Conservation (phyloP, 768 basidiomycete species). For the Mycena capillaripes region DNA sequence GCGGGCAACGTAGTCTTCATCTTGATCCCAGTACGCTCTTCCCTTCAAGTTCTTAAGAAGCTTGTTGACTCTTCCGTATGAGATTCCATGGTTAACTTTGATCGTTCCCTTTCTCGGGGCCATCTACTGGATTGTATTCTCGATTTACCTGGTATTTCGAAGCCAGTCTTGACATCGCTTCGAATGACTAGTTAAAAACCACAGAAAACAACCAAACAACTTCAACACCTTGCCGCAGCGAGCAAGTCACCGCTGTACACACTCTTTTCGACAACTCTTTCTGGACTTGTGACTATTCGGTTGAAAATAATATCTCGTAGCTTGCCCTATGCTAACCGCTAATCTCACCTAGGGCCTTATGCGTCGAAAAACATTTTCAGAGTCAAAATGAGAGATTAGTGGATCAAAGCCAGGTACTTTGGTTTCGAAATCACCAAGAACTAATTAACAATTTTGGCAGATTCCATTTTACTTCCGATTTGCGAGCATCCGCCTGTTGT, state of each 20-base stretch:
- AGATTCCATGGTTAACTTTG: slow-evolving; percentile 12
- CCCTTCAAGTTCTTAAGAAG: background rate
- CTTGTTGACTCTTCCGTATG: background rate
- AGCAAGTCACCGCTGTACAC: slow-evolving; percentile 23
- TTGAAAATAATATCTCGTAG: background rate
- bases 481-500: background rate
- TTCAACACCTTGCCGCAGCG: slow-evolving; percentile 7
- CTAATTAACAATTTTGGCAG: too few species aligned
- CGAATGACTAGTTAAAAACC: too few species aligned
- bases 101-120: too few species aligned
- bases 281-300: slow-evolving; percentile 16
- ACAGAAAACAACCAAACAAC: slow-evolving; percentile 16
- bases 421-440: too few species aligned
- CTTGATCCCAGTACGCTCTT: slow-evolving; percentile 2
- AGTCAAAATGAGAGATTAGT: background rate
- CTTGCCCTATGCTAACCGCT: background rate
- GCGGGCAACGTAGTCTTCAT: slow-evolving; percentile 13
- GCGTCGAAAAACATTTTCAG: background rate
- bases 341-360: background rate
- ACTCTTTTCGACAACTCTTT: slow-evolving; percentile 6
- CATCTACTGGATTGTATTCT: background rate
- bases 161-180: too few species aligned
- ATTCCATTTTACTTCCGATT: background rate
- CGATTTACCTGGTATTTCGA: slow-evolving; percentile 15
- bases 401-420: slow-evolving; percentile 10